phyloP scores from a whole-genome alignment of 768 basidiomycete genomes.

The Psilocybe sp. region DNA sequence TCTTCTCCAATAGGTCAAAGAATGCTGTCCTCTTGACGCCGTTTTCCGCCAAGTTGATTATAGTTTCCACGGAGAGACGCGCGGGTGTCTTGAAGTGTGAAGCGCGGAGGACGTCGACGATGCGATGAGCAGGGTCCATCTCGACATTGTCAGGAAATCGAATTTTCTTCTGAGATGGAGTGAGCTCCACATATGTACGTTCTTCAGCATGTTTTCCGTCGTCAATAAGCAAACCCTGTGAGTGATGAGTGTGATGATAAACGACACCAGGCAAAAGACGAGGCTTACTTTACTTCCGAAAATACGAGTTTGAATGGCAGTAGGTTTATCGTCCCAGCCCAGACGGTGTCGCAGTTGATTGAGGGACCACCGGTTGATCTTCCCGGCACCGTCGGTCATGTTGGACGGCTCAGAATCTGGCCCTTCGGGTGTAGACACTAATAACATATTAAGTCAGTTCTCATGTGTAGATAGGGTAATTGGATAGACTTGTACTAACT shows the following conservation, averaged over 20 bases:
- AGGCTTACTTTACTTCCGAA: constrained; percentile 42
- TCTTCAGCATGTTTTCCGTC: constrained; percentile 27
- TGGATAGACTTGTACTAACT: constrained; percentile 29
- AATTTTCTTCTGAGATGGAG: constrained; percentile 47
- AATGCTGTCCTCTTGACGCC: constrained; percentile 47
- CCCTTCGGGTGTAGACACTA: constrained; percentile 22
- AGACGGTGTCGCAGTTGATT: constrained; percentile 29
- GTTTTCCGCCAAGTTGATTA: constrained; percentile 63
- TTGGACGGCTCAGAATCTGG: constrained; percentile 21
- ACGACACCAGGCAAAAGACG: not conserved
- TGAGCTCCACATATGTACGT: constrained; percentile 24
- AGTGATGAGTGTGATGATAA: not conserved
- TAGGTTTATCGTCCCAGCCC: constrained; percentile 36
- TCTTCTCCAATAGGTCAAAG: constrained; percentile 31
- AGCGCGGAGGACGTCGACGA: constrained; percentile 52
- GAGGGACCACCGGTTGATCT: constrained; percentile 36
- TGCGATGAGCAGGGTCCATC: constrained; percentile 39
- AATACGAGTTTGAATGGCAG: constrained; percentile 50
- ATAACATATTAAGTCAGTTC: not conserved
- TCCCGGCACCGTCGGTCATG: constrained; percentile 59
- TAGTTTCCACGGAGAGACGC: constrained; percentile 52
- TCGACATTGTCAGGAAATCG: constrained; percentile 27
- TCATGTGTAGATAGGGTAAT: not conserved
- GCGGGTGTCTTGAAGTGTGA: constrained; percentile 46
- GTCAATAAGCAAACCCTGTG: constrained; percentile 37